These are phyloP conservation scores for Malus sylvestris DNA, from an alignment of 306 rosid species.

Conservation along the genomic window DNA sequence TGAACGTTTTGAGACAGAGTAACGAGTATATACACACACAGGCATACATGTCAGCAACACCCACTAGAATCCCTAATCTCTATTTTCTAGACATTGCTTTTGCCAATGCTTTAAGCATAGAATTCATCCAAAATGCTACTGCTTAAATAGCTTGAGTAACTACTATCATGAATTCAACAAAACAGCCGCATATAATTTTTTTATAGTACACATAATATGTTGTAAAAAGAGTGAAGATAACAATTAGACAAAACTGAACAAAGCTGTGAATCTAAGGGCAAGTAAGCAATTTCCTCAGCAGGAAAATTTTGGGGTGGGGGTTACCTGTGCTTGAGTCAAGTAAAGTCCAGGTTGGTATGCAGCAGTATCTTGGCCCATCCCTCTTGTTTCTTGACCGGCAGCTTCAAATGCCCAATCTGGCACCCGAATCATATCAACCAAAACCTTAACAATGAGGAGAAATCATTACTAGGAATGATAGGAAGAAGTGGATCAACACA, in stretches of 20 bases:
- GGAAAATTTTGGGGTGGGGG: background rate
- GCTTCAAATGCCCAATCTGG: constrained; percentile 99
- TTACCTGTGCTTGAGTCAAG: constrained; percentile 94
- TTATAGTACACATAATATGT: background rate
- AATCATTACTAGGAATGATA: constrained; percentile 10
- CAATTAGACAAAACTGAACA: background rate
- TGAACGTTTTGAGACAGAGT: background rate
- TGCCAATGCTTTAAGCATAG: background rate
- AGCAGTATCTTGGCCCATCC: constrained; percentile 92
- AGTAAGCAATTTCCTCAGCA: constrained; percentile 2
- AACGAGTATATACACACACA: background rate
- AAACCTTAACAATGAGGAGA: constrained; percentile 43
- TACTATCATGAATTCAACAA: background rate
- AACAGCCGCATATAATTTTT: background rate
- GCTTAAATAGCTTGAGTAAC: background rate
- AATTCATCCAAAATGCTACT: background rate
- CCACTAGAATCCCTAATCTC: background rate
- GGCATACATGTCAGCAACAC: background rate
- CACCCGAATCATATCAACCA: constrained; percentile 95
- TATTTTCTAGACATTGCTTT: constrained; percentile 7
- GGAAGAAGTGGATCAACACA: background rate
- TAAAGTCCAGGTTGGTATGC: constrained; percentile 90
- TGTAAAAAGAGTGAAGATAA: background rate
- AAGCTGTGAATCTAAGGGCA: background rate
- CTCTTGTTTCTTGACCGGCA: constrained; percentile 93